Percentiles rank a stretch among this genome's conserved stretches.
Conservation (phyloP, 805 yeast genomes). For the Candida railenensis region DNA sequence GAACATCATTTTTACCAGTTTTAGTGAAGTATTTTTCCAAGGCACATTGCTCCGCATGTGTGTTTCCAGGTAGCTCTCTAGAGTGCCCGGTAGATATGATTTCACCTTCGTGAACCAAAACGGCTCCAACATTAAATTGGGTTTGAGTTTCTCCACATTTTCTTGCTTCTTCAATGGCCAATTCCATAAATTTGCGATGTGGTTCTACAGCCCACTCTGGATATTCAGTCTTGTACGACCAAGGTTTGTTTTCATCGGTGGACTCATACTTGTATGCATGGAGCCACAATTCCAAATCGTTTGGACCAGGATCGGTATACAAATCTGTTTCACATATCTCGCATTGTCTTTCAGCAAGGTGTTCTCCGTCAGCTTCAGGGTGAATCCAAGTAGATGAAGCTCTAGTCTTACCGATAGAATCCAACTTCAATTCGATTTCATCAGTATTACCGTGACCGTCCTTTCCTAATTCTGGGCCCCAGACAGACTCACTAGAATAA, state of each 20-base stretch:
- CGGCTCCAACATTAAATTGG: constrained; percentile 94
- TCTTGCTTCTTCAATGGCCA: constrained; percentile 75
- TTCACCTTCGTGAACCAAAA: constrained; percentile 58
- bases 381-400: constrained; percentile 69
- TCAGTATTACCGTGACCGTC: constrained; percentile 51
- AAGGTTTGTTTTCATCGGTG: constrained; percentile 36
- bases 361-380: constrained; percentile 64
- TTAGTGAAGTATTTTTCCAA: constrained; percentile 62
- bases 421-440: constrained; percentile 48
- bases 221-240: constrained; percentile 74
- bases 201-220: constrained; percentile 81
- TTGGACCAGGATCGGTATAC: constrained; percentile 85
- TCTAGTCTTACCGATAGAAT: constrained; percentile 67
- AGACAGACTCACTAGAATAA: constrained; percentile 72
- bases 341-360: constrained; percentile 58
- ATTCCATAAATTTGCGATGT: constrained; percentile 62
- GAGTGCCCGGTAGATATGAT: constrained; percentile 84
- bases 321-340: constrained; percentile 64
- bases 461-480: constrained; percentile 79
- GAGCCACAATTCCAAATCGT: constrained; percentile 84
- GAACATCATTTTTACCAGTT: constrained; percentile 45
- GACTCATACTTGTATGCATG: constrained; percentile 86
- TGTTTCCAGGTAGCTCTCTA: constrained; percentile 88
- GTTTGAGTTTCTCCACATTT: constrained; percentile 81
- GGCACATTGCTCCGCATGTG: constrained; percentile 97